Percentiles rank a stretch among this genome's conserved stretches.
Conservation (phyloP, 2,329 filamentous ascomycete species). For the Exophiala viscosa region DNA sequence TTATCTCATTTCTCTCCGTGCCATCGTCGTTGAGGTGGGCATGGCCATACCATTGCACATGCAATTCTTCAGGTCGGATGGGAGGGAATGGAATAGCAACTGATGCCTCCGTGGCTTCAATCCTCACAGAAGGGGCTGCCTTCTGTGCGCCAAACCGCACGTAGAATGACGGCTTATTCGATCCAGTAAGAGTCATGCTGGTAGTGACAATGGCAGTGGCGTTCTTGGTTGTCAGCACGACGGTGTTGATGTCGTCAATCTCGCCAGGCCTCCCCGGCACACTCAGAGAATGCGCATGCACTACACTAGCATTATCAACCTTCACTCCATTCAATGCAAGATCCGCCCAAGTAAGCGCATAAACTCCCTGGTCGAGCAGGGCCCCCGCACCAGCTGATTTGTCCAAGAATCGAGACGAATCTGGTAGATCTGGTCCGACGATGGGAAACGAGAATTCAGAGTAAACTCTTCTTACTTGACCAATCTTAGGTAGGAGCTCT, state of each 20-base stretch:
- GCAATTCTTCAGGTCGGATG: constrained; percentile 31
- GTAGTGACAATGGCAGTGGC: constrained; percentile 28
- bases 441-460: constrained; percentile 32
- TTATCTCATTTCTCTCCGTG: constrained; percentile 29
- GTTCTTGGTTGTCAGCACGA: constrained; percentile 24
- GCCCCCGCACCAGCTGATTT: constrained; percentile 75
- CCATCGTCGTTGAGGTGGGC: constrained; percentile 28
- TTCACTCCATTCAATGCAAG: constrained; percentile 53
- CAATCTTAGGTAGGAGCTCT: constrained; percentile 60
- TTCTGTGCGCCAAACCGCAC: constrained; percentile 28
- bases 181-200: constrained; percentile 31
- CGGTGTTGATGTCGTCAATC: constrained; percentile 31
- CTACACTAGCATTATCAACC: constrained; percentile 22
- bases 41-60: constrained; percentile 29
- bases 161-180: constrained; percentile 30
- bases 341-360: constrained; percentile 72
- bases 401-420: constrained; percentile 71
- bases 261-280: constrained; percentile 23
- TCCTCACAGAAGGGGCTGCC: constrained; percentile 27
- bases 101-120: constrained; percentile 29
- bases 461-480: constrained; percentile 49
- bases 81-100: constrained; percentile 32
- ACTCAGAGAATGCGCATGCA: constrained; percentile 25
- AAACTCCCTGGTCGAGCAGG: constrained; percentile 79
- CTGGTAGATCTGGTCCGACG: constrained; percentile 25